Evolutionary conservation across 768 basidiomycete species (phyloP).

Genomic region (Lentinula edodes): DNA sequence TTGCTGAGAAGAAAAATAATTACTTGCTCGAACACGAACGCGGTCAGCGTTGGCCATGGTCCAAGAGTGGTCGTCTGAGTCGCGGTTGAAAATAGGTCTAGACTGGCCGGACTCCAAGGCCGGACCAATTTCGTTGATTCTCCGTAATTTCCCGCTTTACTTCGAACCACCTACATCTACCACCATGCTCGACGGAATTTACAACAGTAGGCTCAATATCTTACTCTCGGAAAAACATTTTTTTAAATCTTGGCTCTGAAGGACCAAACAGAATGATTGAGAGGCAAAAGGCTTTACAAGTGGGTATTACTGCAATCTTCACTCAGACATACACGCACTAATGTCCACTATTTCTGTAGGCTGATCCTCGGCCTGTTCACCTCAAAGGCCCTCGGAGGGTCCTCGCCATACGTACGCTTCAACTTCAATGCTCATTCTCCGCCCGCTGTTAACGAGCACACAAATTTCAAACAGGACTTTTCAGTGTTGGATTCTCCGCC

Average conservation of each 20-base stretch:
- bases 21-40: constrained; percentile 73
- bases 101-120: neutral
- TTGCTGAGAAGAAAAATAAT: constrained; percentile 8
- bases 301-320: constrained; percentile 17
- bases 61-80: constrained; percentile 26
- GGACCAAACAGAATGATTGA: constrained; percentile 63
- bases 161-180: constrained; percentile 12
- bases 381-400: constrained; percentile 54
- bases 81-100: constrained; percentile 16
- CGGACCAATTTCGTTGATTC: constrained; percentile 28
- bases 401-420: constrained; percentile 56
- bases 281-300: constrained; percentile 66
- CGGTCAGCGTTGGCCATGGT: constrained; percentile 58
- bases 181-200: constrained; percentile 56
- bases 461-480: constrained; percentile 41
- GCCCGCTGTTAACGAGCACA: neutral
- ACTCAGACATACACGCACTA: neutral
- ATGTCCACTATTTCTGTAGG: constrained; percentile 19
- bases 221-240: neutral
- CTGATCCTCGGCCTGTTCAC: constrained; percentile 48
- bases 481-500: constrained; percentile 44
- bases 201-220: constrained; percentile 47
- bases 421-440: constrained; percentile 2
- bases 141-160: constrained; percentile 17
- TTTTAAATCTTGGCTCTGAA: constrained; percentile 18